Evolutionary conservation across 805 yeast genomes (phyloP).

Genomic region (Lipomyces kockii): DNA sequence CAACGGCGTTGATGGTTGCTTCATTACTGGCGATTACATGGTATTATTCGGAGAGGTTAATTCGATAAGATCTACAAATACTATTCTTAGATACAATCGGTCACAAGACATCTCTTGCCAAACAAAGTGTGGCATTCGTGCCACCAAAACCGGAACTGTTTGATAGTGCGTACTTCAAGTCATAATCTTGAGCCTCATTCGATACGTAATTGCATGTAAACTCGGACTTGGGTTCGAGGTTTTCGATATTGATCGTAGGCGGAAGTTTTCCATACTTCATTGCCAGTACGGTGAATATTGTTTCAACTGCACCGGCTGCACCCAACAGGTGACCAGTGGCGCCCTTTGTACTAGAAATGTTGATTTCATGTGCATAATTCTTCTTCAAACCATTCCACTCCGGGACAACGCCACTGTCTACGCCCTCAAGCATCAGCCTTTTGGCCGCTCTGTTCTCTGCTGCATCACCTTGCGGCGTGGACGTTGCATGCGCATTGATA

Average conservation of each 20-base stretch:
- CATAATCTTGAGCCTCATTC: conserved; percentile 49
- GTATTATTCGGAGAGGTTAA: too few species aligned
- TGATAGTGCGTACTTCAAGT: conserved; percentile 65
- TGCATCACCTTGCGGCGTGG: conserved; percentile 84
- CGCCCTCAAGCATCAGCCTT: conserved; percentile 51
- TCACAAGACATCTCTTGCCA: conserved; percentile 46
- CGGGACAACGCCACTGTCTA: conserved; percentile 45
- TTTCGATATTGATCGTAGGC: conserved; percentile 75
- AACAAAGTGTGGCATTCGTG: conserved; percentile 77
- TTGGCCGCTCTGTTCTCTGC: conserved; percentile 83
- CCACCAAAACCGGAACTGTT: conserved; percentile 99
- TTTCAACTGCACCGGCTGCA: conserved; percentile 94
- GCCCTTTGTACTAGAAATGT: conserved; percentile 84
- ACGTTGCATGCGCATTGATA: conserved; percentile 96
- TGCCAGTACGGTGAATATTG: conserved; percentile 76
- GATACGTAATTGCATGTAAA: conserved; percentile 65
- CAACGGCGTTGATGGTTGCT: not conserved
- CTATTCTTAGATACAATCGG: too few species aligned
- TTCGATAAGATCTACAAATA: too few species aligned
- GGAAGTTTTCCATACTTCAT: conserved; percentile 64
- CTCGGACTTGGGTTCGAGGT: conserved; percentile 51
- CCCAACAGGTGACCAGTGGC: conserved; percentile 93
- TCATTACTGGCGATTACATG: not conserved
- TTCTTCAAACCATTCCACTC: conserved; percentile 22
- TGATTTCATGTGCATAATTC: conserved; percentile 29